A percentile compares a stretch with the other conserved stretches of the same genome.
phyloP scores from a whole-genome alignment of 768 basidiomycete genomes.

The Lepiota subincarnata region DNA sequence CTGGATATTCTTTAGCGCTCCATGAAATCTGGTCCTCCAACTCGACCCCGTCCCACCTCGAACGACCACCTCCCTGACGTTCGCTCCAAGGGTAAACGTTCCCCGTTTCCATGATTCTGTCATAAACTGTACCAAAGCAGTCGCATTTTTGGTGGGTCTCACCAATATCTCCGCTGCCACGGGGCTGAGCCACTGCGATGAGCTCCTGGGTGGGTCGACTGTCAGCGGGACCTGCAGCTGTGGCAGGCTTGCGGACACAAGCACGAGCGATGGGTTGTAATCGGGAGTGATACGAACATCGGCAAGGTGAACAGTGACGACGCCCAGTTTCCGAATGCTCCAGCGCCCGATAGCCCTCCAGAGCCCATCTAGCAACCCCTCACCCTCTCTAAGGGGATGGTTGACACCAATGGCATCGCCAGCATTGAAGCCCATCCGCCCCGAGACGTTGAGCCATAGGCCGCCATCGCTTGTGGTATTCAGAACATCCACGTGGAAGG shows the following conservation, averaged over 20 bases:
- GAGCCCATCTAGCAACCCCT: conserved; percentile 40
- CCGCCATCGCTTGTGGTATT: conserved; percentile 56
- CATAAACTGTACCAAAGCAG: conserved; percentile 45
- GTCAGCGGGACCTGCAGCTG: conserved; percentile 56
- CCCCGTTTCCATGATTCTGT: conserved; percentile 58
- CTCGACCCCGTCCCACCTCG: conserved; percentile 39
- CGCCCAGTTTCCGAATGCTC: conserved; percentile 54
- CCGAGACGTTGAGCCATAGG: conserved; percentile 56
- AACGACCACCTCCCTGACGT: conserved; percentile 40
- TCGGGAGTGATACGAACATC: conserved; percentile 47
- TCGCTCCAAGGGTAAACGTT: conserved; percentile 37
- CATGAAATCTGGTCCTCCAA: conserved; percentile 44
- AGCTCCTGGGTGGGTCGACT: conserved; percentile 44
- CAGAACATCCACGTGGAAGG: conserved; percentile 57
- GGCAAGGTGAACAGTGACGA: conserved; percentile 51
- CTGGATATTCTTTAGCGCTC: conserved; percentile 41
- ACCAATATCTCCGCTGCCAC: conserved; percentile 50
- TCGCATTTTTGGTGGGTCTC: conserved; percentile 48
- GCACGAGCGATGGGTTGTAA: conserved; percentile 31
- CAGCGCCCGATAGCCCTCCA: conserved; percentile 71
- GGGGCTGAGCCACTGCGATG: conserved; percentile 51
- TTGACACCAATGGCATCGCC: conserved; percentile 57
- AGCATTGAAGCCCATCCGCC: conserved; percentile 63
- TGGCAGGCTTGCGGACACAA: conserved; percentile 44
- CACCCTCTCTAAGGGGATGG: conserved; percentile 26